Conservation (phyloP, 768 basidiomycete species). For the Boletus speciosus region DNA sequence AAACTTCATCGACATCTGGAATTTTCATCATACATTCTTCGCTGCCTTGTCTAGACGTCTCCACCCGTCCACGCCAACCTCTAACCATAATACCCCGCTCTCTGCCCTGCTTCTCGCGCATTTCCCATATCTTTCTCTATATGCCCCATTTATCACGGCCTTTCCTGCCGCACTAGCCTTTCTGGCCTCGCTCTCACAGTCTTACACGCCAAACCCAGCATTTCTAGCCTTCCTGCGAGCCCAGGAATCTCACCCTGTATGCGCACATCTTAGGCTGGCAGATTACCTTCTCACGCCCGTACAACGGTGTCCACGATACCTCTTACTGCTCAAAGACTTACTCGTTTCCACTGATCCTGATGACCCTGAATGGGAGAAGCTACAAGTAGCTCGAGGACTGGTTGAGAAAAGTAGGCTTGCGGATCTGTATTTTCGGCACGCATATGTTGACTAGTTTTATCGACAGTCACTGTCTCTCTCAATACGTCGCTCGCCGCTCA, state of each 20-base stretch:
- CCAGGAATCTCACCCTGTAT: conserved; percentile 67
- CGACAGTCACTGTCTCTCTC: conserved; percentile 67
- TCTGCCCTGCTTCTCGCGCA: conserved; percentile 70
- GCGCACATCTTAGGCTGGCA: conserved; percentile 70
- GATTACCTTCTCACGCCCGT: conserved; percentile 88
- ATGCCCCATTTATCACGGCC: conserved; percentile 79
- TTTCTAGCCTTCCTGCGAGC: conserved; percentile 63
- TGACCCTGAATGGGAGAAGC: conserved; percentile 62
- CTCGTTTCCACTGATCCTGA: conserved; percentile 60
- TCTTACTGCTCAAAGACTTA: conserved; percentile 79
- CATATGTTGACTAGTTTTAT: conserved; percentile 10
- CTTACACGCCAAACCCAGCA: conserved; percentile 36
- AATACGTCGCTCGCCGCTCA: conserved; percentile 79
- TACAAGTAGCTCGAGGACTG: conserved; percentile 57
- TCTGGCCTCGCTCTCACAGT: conserved; percentile 51
- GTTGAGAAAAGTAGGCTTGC: conserved; percentile 68
- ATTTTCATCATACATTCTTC: conserved; percentile 75
- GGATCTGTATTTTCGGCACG: background rate
- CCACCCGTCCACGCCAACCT: conserved; percentile 19
- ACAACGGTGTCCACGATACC: conserved; percentile 84
- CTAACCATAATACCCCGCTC: conserved; percentile 37
- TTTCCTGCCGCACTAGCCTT: conserved; percentile 66
- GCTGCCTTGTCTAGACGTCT: conserved; percentile 50
- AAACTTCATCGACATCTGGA: conserved; percentile 92
- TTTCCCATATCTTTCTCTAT: conserved; percentile 85